These are phyloP conservation scores for Brettanomyces nanus DNA, from an alignment of 805 yeast genomes.

Conservation along the genomic window DNA sequence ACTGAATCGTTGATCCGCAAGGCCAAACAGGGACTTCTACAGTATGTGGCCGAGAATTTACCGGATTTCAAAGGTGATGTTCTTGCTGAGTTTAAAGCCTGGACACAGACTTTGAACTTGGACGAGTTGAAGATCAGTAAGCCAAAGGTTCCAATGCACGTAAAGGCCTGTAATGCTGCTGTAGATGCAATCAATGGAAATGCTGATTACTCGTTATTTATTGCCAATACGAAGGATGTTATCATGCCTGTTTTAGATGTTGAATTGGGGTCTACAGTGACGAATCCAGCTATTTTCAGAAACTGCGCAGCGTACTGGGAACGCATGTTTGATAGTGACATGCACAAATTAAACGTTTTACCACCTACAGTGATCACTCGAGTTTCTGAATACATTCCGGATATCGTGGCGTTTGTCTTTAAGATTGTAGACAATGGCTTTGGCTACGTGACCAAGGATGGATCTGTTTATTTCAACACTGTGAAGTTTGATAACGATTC, in stretches of 20 bases:
- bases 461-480: slow-evolving; percentile 95
- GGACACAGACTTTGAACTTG: slow-evolving; percentile 45
- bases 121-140: slow-evolving; percentile 41
- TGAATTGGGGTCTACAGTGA: slow-evolving; percentile 64
- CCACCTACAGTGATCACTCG: slow-evolving; percentile 85
- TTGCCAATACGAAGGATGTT: slow-evolving; percentile 59
- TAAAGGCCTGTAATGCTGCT: slow-evolving; percentile 53
- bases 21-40: slow-evolving; percentile 35
- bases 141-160: slow-evolving; percentile 86
- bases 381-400: slow-evolving; percentile 93
- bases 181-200: slow-evolving; percentile 31
- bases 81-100: slow-evolving; percentile 31
- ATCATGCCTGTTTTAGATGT: slow-evolving; percentile 66
- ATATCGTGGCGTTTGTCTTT: slow-evolving; percentile 73
- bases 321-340: slow-evolving; percentile 71
- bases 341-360: slow-evolving; percentile 75
- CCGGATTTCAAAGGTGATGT: slow-evolving; percentile 34
- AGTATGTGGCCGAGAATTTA: slow-evolving; percentile 48
- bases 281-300: slow-evolving; percentile 78
- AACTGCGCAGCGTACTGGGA: slow-evolving; percentile 89
- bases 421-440: slow-evolving; percentile 71
- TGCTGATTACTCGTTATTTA: slow-evolving; percentile 26
- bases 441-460: slow-evolving; percentile 78
- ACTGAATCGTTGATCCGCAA: slow-evolving; percentile 30
- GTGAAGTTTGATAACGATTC: slow-evolving; percentile 63